Percentiles rank a stretch among this genome's conserved stretches.
phyloP scores from a whole-genome alignment of 352 stramenopile genomes.

The Globisporangium apiculatum region DNA sequence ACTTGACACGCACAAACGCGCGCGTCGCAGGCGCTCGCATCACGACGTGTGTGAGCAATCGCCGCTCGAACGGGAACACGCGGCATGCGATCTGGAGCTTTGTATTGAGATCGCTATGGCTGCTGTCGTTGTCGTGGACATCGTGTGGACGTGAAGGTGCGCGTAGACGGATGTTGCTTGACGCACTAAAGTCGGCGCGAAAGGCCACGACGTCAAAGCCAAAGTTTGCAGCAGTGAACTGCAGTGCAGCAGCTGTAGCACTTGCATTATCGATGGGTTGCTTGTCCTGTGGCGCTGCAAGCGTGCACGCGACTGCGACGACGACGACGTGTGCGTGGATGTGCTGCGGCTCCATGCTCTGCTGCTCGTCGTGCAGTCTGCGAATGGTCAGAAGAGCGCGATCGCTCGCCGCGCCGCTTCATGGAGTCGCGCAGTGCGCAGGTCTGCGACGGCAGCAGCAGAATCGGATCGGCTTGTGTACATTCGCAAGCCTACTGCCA shows the following conservation, averaged over 20 bases:
- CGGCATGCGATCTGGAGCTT: conserved; percentile 19
- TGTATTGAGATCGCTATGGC: not conserved
- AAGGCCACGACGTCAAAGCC: conserved; percentile 29
- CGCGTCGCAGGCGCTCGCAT: conserved; percentile 16
- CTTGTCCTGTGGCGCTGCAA: not conserved
- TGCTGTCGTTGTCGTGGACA: not conserved
- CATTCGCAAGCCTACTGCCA: too few relatives aligned
- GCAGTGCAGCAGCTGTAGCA: conserved; percentile 12
- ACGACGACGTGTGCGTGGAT: conserved; percentile 29
- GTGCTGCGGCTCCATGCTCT: not conserved
- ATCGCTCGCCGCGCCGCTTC: not conserved
- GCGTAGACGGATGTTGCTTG: conserved; percentile 25
- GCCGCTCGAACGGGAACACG: conserved; percentile 31
- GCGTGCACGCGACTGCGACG: not conserved
- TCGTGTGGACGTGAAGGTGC: conserved; percentile 1
- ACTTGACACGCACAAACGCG: conserved; percentile 43
- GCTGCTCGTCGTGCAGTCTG: too few relatives aligned
- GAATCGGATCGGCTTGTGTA: too few relatives aligned
- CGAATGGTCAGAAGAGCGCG: not conserved
- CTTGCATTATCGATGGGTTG: not conserved
- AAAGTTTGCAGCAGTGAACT: conserved; percentile 39
- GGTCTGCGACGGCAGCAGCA: too few relatives aligned
- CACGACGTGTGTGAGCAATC: conserved; percentile 20
- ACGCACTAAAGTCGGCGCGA: conserved; percentile 37
- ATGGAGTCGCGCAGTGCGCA: not conserved